A percentile compares a stretch with the other conserved stretches of the same genome.
These are phyloP conservation scores for Globisporangium lucens DNA, from an alignment of 352 stramenopile genomes.

Conservation along the genomic window DNA sequence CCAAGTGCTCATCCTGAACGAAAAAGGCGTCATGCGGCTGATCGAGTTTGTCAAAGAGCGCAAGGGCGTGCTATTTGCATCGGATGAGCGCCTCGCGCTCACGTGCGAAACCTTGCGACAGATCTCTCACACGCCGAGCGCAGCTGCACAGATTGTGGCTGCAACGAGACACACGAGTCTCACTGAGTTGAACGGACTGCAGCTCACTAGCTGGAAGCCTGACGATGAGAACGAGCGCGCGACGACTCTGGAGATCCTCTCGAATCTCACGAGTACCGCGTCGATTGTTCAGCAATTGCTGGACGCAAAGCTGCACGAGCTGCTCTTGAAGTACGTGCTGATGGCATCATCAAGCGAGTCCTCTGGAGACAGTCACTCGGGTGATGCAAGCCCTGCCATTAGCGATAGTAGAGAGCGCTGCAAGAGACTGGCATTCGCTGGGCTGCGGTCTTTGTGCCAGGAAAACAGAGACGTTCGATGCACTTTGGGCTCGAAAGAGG, in stretches of 20 bases:
- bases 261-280: conserved; percentile 30
- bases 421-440: conserved; percentile 25
- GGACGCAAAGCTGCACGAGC: conserved; percentile 41
- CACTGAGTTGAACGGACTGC: conserved; percentile 39
- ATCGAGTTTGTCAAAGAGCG: conserved; percentile 46
- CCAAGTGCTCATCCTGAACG: conserved; percentile 53
- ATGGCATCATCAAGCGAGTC: neutral
- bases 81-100: conserved; percentile 39
- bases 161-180: conserved; percentile 33
- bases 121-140: conserved; percentile 30
- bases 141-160: conserved; percentile 39
- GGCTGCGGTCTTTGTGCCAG: conserved; percentile 39
- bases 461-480: conserved; percentile 28
- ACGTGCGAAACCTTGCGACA: conserved; percentile 44
- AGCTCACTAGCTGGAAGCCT: conserved; percentile 8
- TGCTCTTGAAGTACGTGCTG: conserved; percentile 44
- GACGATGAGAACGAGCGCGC: conserved; percentile 18
- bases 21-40: conserved; percentile 37
- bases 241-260: conserved; percentile 45
- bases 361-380: neutral
- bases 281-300: conserved; percentile 27
- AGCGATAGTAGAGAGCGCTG: conserved; percentile 7
- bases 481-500: conserved; percentile 23
- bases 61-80: conserved; percentile 17
- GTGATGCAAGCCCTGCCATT: neutral